Base-by-base conservation (phyloP, 768 basidiomycete genomes). In the Mycena indigotica region DNA sequence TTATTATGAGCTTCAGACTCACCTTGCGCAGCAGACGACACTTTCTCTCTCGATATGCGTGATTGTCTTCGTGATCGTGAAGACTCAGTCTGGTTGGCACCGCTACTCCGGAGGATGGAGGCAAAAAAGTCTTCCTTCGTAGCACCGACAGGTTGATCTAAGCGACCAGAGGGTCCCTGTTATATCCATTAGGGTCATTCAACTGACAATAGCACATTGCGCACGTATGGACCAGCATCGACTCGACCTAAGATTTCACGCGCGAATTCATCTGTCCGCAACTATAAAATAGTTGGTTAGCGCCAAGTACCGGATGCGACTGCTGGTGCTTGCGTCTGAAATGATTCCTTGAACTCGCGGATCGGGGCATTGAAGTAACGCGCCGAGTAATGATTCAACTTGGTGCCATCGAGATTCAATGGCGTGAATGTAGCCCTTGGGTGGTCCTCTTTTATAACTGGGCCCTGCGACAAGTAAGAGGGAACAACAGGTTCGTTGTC, bases 381-480 rank as follows among this genome's bases (percentile, higher is more conserved):
- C 86, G 30, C 91, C 93, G 4, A 95, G 78, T n/a, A 95, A 75
- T 13, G 92, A 89, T 72, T 95, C 94, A 65, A 95, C 89, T 68
- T 94, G 90, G 65, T 95, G 93, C 85, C 93, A 89, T 65, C 93
- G 74, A 57, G 91, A 89, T 73, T 95, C 93, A 51, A 95, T 93
- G 35, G 93, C 93, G 69, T 94, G 90, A 50, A 95, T 94, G 69
- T 95, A 95, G 19, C 93, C 93, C 67, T 92, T 92, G 5, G 91
- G 90, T 10, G 89, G 89, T 10, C 92, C 93, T 8, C 92, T 86
- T 67, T 89, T 89, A 70, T 87, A 88, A 66, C 87, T 89, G 0
- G 88, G 88, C 44, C 87, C 89, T 91, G 28, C 41, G 28, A 17
- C 19, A 46, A 50, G 54, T 23, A 26, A 29, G 50, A 46, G 24